Evolutionary conservation across 805 yeast species (phyloP).

Genomic region (Debaryomyces maramus): DNA sequence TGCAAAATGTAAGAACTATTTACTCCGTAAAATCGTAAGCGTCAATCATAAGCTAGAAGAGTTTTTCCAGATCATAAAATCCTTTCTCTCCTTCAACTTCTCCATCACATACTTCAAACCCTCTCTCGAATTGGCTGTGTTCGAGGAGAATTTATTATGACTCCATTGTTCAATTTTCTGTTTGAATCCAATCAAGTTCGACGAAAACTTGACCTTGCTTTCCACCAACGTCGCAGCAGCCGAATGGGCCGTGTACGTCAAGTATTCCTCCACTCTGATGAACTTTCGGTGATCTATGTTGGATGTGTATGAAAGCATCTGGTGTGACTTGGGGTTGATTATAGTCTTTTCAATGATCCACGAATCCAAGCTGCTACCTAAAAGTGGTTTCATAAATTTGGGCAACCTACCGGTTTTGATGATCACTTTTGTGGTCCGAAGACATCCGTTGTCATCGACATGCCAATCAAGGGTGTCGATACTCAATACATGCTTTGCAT

Average conservation of each 20-base stretch:
- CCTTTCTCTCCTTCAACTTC: conserved; percentile 41
- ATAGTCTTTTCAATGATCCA: conserved; percentile 82
- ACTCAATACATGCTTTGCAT: conserved; percentile 78
- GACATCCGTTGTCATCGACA: conserved; percentile 61
- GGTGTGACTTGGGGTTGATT: conserved; percentile 59
- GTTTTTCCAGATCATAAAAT: conserved; percentile 1
- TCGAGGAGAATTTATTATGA: conserved; percentile 63
- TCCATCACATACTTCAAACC: conserved; percentile 83
- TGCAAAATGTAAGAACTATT: not conserved
- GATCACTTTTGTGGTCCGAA: conserved; percentile 71
- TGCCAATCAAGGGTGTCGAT: conserved; percentile 69
- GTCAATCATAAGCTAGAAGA: too few species aligned
- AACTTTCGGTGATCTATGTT: conserved; percentile 82
- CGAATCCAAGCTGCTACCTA: conserved; percentile 67
- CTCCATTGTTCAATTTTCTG: conserved; percentile 84
- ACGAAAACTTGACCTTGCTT: conserved; percentile 66
- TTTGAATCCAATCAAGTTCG: conserved; percentile 68
- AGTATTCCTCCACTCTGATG: conserved; percentile 75
- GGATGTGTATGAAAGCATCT: conserved; percentile 69
- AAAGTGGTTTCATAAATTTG: conserved; percentile 68
- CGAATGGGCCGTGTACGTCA: conserved; percentile 46
- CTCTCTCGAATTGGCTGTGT: conserved; percentile 61
- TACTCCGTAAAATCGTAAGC: not conserved
- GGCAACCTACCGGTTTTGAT: conserved; percentile 82
- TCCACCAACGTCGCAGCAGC: conserved; percentile 45